Conservation (phyloP, 345 rosid genomes). For the Iberis pinnata region DNA sequence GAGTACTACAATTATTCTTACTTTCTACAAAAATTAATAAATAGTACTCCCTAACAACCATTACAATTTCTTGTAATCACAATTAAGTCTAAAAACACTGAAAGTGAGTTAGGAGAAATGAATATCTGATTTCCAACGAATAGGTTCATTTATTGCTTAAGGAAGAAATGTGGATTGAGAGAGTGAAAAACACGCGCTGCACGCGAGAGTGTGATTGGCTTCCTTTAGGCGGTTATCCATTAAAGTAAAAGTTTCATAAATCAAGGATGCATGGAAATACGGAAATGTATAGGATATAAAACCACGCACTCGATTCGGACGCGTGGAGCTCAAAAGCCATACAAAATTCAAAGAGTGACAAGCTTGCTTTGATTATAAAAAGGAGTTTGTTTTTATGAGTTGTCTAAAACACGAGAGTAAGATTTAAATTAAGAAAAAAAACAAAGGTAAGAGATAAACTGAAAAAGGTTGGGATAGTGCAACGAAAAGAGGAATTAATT, state of each 20-base stretch:
- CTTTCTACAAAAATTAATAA: neutral
- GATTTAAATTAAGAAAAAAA: constrained; percentile 12
- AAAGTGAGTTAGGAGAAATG: neutral
- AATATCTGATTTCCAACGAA: constrained; percentile 19
- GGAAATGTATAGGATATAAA: neutral
- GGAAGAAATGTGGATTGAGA: neutral
- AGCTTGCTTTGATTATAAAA: constrained; percentile 16
- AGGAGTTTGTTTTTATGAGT: neutral
- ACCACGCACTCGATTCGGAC: constrained; percentile 13
- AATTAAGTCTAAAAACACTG: constrained; percentile 6
- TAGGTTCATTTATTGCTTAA: constrained; percentile 3
- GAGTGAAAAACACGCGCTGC: constrained; percentile 10
- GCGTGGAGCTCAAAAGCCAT: constrained; percentile 11
- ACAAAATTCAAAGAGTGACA: too few species aligned
- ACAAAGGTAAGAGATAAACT: constrained; percentile 12
- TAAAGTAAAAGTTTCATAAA: constrained; percentile 14
- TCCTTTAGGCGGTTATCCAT: constrained; percentile 20
- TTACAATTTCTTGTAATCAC: constrained; percentile 11
- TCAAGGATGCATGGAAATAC: constrained; percentile 19
- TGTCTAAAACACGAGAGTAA: constrained; percentile 8
- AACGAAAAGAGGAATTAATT: constrained; percentile 12
- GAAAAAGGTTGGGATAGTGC: constrained; percentile 23
- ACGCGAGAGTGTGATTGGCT: constrained; percentile 9
- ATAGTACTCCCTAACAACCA: neutral
- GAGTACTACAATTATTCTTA: too few species aligned